Conservation (phyloP, 2,329 filamentous ascomycete species). For the Zymoseptoria passerinii region DNA sequence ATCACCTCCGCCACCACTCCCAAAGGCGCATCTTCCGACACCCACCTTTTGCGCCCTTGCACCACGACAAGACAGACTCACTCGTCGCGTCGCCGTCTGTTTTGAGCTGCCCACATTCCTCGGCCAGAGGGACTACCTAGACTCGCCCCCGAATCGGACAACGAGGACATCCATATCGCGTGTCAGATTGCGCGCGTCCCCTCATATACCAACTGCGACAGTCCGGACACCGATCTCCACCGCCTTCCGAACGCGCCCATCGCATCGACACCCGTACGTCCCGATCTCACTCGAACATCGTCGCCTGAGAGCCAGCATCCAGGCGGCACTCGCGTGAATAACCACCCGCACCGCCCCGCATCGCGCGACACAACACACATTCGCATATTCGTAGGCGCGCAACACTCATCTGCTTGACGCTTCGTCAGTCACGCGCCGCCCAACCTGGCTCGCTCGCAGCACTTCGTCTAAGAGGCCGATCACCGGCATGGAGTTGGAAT, state of each 20-base stretch:
- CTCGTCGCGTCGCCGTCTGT: constrained; percentile 1
- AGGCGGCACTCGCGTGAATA: not conserved
- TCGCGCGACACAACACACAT: constrained; percentile 2
- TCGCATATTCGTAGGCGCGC: constrained; percentile 5
- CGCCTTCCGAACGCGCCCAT: constrained; percentile 3
- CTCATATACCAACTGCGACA: constrained; percentile 10
- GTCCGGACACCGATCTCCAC: constrained; percentile 2
- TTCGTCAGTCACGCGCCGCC: not conserved
- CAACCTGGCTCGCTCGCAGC: constrained; percentile 1
- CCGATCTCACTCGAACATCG: not conserved
- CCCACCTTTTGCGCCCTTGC: not conserved
- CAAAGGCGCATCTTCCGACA: not conserved
- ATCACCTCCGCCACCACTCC: not conserved
- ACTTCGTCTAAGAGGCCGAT: constrained; percentile 2
- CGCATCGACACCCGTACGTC: constrained; percentile 1
- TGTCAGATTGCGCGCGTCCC: constrained; percentile 9
- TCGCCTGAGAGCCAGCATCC: not conserved
- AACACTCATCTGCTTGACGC: not conserved
- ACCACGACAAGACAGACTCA: not conserved
- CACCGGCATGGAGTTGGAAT: constrained; percentile 40
- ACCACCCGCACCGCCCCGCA: not conserved
- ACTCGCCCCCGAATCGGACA: constrained; percentile 6
- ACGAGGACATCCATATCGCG: constrained; percentile 17
- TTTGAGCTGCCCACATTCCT: constrained; percentile 15
- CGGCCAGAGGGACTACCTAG: constrained; percentile 9